A percentile compares a stretch with the other conserved stretches of the same genome.
Conservation (phyloP, 805 yeast genomes). For the Zygosaccharomyces gambellarensis region DNA sequence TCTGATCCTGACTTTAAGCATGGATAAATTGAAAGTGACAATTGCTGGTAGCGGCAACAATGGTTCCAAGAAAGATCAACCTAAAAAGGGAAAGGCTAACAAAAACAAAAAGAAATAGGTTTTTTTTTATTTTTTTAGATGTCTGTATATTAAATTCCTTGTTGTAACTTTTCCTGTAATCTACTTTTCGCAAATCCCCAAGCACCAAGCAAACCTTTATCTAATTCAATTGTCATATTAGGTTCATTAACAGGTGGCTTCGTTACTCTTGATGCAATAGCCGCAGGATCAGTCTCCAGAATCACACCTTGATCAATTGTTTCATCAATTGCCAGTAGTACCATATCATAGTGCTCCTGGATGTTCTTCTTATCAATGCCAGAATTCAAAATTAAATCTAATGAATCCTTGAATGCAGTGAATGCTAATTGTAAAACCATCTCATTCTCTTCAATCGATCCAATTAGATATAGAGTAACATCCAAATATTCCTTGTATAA, state of each 20-base stretch:
- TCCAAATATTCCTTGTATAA: conserved; percentile 86
- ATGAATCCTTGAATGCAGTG: conserved; percentile 72
- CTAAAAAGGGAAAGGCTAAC: conserved; percentile 21
- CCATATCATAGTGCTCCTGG: conserved; percentile 79
- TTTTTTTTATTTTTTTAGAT: background rate
- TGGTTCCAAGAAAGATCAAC: conserved; percentile 23
- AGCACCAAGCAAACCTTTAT: conserved; percentile 75
- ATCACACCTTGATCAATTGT: conserved; percentile 90
- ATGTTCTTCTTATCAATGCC: conserved; percentile 74
- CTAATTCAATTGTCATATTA: conserved; percentile 58
- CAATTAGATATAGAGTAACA: conserved; percentile 63
- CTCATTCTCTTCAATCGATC: conserved; percentile 79
- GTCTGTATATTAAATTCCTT: conserved; percentile 31
- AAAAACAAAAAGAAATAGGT: conserved; percentile 17
- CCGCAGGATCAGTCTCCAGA: conserved; percentile 81
- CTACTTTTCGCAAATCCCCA: conserved; percentile 84
- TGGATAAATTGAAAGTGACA: conserved; percentile 62
- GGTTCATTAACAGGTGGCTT: conserved; percentile 70
- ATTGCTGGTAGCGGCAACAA: conserved; percentile 44
- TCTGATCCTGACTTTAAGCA: conserved; percentile 60
- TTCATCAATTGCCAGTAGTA: conserved; percentile 84
- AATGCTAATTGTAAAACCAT: conserved; percentile 68
- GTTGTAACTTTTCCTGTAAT: conserved; percentile 48
- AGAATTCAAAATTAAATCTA: conserved; percentile 62
- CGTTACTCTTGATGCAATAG: conserved; percentile 89